phyloP scores from a whole-genome alignment of 495 filamentous ascomycete genomes.

The Astrothelium macrocarpum region DNA sequence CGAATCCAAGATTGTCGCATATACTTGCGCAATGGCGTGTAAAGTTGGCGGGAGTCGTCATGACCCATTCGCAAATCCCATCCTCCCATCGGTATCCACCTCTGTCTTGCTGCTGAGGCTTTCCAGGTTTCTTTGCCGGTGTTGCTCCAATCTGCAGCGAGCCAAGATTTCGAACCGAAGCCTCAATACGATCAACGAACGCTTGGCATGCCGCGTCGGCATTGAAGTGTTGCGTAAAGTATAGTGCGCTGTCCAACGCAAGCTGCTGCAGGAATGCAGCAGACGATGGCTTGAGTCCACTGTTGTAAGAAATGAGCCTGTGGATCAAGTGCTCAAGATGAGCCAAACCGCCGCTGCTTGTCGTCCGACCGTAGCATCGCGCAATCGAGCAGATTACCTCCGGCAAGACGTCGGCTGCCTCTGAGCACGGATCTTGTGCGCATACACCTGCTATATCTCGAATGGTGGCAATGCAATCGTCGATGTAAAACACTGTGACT shows the following conservation, averaged over 20 bases:
- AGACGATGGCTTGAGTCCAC: neutral
- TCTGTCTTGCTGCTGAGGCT: conserved; percentile 13
- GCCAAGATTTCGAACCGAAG: neutral
- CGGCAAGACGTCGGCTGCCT: neutral
- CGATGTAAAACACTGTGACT: neutral
- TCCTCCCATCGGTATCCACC: conserved; percentile 46
- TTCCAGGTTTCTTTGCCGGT: conserved; percentile 17
- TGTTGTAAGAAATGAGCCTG: neutral
- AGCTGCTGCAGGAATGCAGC: conserved; percentile 30
- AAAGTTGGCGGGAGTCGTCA: conserved; percentile 33
- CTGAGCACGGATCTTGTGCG: neutral
- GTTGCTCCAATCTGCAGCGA: conserved; percentile 3
- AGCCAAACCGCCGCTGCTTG: neutral
- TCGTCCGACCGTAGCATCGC: conserved; percentile 2
- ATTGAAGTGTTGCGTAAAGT: conserved; percentile 25
- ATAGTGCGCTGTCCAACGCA: conserved; percentile 41
- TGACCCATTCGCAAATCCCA: conserved; percentile 47
- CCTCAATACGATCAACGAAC: neutral
- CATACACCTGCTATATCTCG: neutral
- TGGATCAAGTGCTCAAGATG: neutral
- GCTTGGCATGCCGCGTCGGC: neutral
- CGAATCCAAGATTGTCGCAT: neutral
- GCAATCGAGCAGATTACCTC: conserved; percentile 6
- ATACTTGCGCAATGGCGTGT: neutral
- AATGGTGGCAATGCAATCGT: neutral